Evolutionary conservation across 2,329 filamentous ascomycete species (phyloP), one percentile per base, ranked within the genome.

Genomic region (Paradendryphiella salina): DNA sequence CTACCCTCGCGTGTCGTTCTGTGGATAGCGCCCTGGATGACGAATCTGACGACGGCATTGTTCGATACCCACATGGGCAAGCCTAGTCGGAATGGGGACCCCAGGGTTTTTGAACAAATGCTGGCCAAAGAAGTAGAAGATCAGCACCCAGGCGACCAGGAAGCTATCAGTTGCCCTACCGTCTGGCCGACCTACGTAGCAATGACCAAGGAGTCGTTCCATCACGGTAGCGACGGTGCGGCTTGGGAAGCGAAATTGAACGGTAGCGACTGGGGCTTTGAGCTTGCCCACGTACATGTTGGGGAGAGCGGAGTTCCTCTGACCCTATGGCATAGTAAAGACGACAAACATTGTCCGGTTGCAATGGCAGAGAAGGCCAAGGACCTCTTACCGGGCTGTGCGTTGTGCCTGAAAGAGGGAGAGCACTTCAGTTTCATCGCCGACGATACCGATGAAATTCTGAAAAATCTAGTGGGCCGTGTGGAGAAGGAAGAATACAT

Each of bases 241-340:
- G 61, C 61, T 17, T 65, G 65, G 62, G 70, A 73, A 34, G 61
- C 65, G 10, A 60, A 56, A 21, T 43, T 73, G 20, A 50, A 61
- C 15, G 64, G 61, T 5, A 59, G 60, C 20, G 54, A 64, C 1
- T 71, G 69, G 70, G 70, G 64, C 3, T 73, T 72, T 38, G 63
- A 67, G 34, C 53, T 73, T 17, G 50, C 59, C 14, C 60, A 70
- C 2, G 46, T 73, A 23, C 39, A 52, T 21, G 52, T 62, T 17
- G 63, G 57, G 10, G 55, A 59, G 8, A 35, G 46, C 3, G 56
- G 52, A 1, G 45, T 66, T 10, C 48, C 58, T 2, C 52, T 71
- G 31, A 64, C 63, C 3, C 29, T 73, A 9, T 73, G 70, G 70
- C 71, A 73, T 58, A 70, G 69, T 0, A 52, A 42, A 3, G 54